These are phyloP conservation scores for Plasmodium fragile DNA, from an alignment of 169 alveolate genomes.

Conservation along the genomic window DNA sequence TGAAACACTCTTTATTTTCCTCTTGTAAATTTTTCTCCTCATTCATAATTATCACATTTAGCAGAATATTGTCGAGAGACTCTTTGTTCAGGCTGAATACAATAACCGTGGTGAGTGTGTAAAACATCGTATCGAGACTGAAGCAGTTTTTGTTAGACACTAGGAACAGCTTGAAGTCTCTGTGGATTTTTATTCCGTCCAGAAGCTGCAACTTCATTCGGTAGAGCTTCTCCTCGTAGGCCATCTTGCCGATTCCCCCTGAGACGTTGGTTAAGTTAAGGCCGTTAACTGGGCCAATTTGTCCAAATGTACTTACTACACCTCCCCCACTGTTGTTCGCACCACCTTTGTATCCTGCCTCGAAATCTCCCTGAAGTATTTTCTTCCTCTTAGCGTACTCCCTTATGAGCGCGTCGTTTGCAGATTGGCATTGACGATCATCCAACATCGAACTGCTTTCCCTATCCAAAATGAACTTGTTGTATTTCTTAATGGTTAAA, in stretches of 20 bases:
- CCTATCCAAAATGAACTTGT: constrained; percentile 37
- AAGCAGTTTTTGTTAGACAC: constrained; percentile 71
- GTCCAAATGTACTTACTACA: neutral
- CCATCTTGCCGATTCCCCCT: neutral
- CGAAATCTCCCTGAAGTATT: neutral
- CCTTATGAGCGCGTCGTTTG: constrained; percentile 13
- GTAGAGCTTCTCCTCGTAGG: constrained; percentile 36
- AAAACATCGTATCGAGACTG: constrained; percentile 28
- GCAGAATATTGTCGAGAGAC: constrained; percentile 37
- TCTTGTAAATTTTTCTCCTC: constrained; percentile 51
- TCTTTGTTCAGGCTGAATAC: constrained; percentile 63
- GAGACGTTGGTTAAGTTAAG: neutral
- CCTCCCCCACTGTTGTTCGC: neutral
- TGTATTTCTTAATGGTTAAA: constrained; percentile 60
- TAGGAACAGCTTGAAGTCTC: constrained; percentile 45
- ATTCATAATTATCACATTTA: constrained; percentile 60
- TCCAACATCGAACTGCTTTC: constrained; percentile 2
- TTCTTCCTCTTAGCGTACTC: constrained; percentile 47
- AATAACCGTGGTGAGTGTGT: constrained; percentile 42
- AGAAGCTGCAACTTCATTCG: constrained; percentile 43
- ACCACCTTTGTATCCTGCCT: neutral
- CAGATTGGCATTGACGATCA: neutral
- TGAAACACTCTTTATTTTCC: constrained; percentile 59
- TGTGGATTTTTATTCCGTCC: constrained; percentile 26
- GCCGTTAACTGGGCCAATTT: neutral